A percentile compares a stretch with the other conserved stretches of the same genome.
Conservation (phyloP, 257 asterid species). For the Solanum appendiculatum region DNA sequence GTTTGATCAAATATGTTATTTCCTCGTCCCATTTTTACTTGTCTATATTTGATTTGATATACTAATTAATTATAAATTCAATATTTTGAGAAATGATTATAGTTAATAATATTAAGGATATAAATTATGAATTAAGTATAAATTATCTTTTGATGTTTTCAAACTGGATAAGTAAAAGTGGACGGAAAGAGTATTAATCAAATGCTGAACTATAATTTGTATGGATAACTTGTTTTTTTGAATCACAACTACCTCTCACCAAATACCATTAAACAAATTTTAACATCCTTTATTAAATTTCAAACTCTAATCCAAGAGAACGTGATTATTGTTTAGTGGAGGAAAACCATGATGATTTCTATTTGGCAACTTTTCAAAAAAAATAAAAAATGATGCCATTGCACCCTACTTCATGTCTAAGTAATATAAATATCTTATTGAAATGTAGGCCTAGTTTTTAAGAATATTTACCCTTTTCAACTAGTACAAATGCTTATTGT, state of each 20-base stretch:
- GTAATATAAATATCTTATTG: not conserved
- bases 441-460: not conserved
- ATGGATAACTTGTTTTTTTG: not conserved
- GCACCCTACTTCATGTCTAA: not conserved
- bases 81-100: too few relatives aligned
- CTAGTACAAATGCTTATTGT: not conserved
- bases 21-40: too few relatives aligned
- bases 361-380: not conserved
- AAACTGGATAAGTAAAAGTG: too few relatives aligned
- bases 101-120: not conserved
- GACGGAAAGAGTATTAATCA: not conserved
- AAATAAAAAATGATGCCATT: slow-evolving; percentile 2
- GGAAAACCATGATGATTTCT: not conserved
- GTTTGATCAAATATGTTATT: too few relatives aligned
- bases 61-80: too few relatives aligned
- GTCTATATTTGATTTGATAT: too few relatives aligned
- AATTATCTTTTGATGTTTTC: too few relatives aligned
- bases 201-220: not conserved
- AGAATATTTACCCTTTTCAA: not conserved
- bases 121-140: too few relatives aligned
- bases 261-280: not conserved
- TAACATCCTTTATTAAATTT: not conserved
- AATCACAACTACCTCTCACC: not conserved
- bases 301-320: not conserved
- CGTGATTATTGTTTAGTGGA: not conserved